Conservation (phyloP, 2,329 filamentous ascomycete species). For the Curvularia verruculosa region DNA sequence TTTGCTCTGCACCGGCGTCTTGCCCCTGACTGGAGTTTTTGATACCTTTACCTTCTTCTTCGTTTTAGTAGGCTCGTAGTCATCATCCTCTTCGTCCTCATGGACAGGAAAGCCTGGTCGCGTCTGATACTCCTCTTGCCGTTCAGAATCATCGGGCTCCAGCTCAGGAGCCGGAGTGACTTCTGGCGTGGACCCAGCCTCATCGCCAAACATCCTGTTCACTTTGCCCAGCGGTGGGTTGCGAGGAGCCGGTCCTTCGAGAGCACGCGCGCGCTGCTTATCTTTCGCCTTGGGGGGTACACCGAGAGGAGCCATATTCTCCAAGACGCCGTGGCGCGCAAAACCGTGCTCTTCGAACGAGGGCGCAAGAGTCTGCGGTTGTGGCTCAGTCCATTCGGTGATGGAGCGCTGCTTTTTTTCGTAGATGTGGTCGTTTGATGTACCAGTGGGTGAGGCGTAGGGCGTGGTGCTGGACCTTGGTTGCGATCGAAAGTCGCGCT, state of each 20-base stretch:
- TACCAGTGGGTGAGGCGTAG: constrained; percentile 39
- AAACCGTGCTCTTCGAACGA: constrained; percentile 82
- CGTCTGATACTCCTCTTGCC: constrained; percentile 47
- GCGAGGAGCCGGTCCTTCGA: constrained; percentile 45
- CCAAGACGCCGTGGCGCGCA: constrained; percentile 74
- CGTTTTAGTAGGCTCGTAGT: constrained; percentile 50
- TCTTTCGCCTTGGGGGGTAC: constrained; percentile 69
- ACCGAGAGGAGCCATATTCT: constrained; percentile 83
- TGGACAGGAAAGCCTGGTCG: constrained; percentile 38
- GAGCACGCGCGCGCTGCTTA: constrained; percentile 60
- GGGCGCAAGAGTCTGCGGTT: constrained; percentile 60
- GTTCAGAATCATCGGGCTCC: constrained; percentile 49
- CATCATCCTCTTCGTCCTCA: constrained; percentile 56
- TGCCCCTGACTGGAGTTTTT: constrained; percentile 47
- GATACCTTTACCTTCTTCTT: constrained; percentile 42
- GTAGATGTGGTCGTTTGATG: constrained; percentile 35
- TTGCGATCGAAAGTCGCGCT: constrained; percentile 32
- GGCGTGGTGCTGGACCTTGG: constrained; percentile 46
- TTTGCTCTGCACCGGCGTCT: constrained; percentile 42
- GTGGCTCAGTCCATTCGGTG: constrained; percentile 64
- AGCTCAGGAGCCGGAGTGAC: constrained; percentile 50
- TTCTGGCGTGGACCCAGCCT: constrained; percentile 55
- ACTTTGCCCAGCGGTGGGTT: constrained; percentile 53
- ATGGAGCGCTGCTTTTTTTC: constrained; percentile 48
- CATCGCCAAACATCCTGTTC: constrained; percentile 45